Evolutionary conservation across 345 rosid genomes (phyloP).

Genomic region (Pseudoturritis turrita): DNA sequence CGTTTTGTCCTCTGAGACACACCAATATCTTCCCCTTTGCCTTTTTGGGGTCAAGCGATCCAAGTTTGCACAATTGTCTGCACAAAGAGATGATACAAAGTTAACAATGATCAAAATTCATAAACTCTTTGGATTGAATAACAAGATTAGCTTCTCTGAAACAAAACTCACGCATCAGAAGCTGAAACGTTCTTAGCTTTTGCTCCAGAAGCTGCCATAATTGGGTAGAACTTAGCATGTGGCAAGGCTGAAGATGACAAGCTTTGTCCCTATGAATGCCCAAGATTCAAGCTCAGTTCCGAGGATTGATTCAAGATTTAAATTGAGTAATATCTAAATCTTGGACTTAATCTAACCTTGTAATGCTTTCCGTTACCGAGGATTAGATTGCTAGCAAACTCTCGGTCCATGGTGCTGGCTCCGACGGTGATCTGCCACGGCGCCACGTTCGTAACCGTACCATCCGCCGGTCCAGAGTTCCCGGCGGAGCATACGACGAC

Average conservation of each 20-base stretch:
- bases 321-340: neutral
- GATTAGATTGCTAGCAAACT: constrained; percentile 59
- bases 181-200: constrained; percentile 45
- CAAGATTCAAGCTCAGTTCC: neutral
- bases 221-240: constrained; percentile 43
- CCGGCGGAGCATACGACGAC: constrained; percentile 75
- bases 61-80: constrained; percentile 53
- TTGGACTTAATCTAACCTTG: constrained; percentile 42
- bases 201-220: constrained; percentile 55
- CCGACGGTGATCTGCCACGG: constrained; percentile 93
- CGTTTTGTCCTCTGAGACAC: constrained; percentile 57
- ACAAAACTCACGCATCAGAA: constrained; percentile 52
- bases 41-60: constrained; percentile 57
- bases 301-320: neutral
- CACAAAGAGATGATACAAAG: constrained; percentile 5
- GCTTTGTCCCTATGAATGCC: constrained; percentile 62
- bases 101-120: neutral
- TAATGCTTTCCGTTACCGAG: constrained; percentile 50
- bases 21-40: constrained; percentile 67
- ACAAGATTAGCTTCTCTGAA: neutral
- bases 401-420: constrained; percentile 86
- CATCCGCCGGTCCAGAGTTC: constrained; percentile 69
- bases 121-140: neutral
- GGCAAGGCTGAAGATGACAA: constrained; percentile 47
- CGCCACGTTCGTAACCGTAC: constrained; percentile 59